These are phyloP conservation scores for Hypoxylon cercidicola DNA, from an alignment of 495 filamentous ascomycete species.

Conservation along the genomic window DNA sequence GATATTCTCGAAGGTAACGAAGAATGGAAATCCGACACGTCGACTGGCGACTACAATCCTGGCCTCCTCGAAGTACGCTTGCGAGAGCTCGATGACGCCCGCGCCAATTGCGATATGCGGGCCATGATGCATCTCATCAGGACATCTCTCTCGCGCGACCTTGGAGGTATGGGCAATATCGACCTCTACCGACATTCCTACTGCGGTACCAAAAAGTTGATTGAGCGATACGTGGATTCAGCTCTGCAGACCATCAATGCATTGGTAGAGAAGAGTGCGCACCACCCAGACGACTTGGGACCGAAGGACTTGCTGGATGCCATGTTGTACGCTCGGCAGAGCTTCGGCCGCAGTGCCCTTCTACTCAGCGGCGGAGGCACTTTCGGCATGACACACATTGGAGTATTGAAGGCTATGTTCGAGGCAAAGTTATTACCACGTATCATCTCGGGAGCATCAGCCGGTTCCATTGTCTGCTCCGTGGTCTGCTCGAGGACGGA, in stretches of 20 bases:
- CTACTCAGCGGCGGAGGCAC: constrained; percentile 91
- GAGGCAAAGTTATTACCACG: constrained; percentile 81
- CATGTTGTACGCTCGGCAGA: constrained; percentile 80
- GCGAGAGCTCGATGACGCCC: constrained; percentile 77
- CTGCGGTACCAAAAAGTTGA: constrained; percentile 84
- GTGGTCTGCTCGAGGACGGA: constrained; percentile 87
- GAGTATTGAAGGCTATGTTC: constrained; percentile 88
- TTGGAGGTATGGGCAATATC: constrained; percentile 87
- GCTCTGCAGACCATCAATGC: constrained; percentile 75
- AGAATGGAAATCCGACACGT: constrained; percentile 74
- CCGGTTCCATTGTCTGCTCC: constrained; percentile 91
- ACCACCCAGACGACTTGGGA: constrained; percentile 62
- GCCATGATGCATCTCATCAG: constrained; percentile 83
- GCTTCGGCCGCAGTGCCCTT: constrained; percentile 88
- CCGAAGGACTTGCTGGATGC: constrained; percentile 73
- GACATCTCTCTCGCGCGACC: constrained; percentile 79
- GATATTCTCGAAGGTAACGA: constrained; percentile 84
- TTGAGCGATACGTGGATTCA: constrained; percentile 86
- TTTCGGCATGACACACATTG: constrained; percentile 96
- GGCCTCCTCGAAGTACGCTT: constrained; percentile 73
- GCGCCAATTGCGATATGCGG: constrained; percentile 74
- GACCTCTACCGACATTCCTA: constrained; percentile 86
- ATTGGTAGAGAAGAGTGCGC: constrained; percentile 71
- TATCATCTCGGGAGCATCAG: constrained; percentile 93
- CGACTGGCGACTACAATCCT: constrained; percentile 72